phyloP scores from a whole-genome alignment of 1,284 basidiomycete genomes.

The Ganoderma sinense region DNA sequence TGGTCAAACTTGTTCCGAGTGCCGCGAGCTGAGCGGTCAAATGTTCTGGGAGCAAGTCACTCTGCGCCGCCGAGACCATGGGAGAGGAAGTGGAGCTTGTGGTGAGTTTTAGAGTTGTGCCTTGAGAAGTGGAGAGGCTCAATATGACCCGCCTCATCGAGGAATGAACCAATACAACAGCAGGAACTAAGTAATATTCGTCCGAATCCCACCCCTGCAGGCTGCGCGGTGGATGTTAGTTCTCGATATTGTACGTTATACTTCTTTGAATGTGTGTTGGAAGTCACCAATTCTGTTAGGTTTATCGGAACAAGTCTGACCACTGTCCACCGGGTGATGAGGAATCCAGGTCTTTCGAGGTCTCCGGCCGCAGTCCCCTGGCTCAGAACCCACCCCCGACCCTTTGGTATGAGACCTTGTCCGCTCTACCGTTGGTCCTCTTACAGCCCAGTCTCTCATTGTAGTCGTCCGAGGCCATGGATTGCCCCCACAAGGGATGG shows the following conservation, averaged over 20 bases:
- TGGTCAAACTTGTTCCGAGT: neutral
- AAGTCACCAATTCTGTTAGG: neutral
- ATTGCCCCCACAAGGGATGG: neutral
- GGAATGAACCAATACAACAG: too few relatives aligned
- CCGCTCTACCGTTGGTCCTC: neutral
- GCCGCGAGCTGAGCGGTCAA: neutral
- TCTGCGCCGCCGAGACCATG: neutral
- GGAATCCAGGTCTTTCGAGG: neutral
- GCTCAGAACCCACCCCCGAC: neutral
- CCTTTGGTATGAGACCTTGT: neutral
- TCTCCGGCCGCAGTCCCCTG: neutral
- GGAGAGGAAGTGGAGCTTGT: neutral
- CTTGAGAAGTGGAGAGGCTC: neutral
- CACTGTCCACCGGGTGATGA: neutral
- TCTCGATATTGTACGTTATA: too few relatives aligned
- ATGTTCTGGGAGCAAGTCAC: neutral
- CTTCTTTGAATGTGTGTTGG: too few relatives aligned
- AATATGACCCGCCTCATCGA: too few relatives aligned
- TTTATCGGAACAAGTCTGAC: neutral
- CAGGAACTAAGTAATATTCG: too few relatives aligned
- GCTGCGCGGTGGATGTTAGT: too few relatives aligned
- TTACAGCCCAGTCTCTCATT: neutral
- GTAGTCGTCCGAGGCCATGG: neutral
- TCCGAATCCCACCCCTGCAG: too few relatives aligned
- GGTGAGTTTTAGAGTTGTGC: neutral